phyloP scores from a whole-genome alignment of 1,284 basidiomycete genomes.

The Trametes pubescens region DNA sequence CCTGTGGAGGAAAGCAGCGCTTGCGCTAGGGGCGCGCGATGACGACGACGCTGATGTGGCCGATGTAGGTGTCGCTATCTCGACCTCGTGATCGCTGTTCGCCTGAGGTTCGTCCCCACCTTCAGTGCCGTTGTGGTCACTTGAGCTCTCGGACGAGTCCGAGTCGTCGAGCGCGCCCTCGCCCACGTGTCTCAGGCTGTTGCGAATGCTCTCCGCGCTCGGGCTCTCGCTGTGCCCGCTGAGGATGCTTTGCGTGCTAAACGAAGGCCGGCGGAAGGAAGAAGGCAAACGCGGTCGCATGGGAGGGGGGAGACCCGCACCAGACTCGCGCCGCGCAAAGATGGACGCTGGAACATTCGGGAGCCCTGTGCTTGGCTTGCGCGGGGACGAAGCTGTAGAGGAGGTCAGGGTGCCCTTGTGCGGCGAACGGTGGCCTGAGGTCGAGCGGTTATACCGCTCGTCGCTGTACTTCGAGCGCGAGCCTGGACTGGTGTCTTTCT shows the following conservation, averaged over 20 bases:
- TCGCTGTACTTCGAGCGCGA: constrained; percentile 31
- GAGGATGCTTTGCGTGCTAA: constrained; percentile 37
- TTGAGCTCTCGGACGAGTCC: constrained; percentile 60
- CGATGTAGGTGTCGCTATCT: constrained; percentile 9
- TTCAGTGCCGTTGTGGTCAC: constrained; percentile 36
- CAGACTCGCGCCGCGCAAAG: constrained; percentile 38
- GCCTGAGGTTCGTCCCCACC: constrained; percentile 47
- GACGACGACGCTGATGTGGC: constrained; percentile 8
- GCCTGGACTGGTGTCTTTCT: constrained; percentile 32
- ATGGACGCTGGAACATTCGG: constrained; percentile 50
- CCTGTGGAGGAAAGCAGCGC: constrained; percentile 42
- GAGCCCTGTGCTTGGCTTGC: constrained; percentile 50
- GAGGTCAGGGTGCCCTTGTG: constrained; percentile 48
- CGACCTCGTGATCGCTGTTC: constrained; percentile 23
- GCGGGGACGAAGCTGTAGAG: constrained; percentile 68
- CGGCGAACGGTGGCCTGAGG: constrained; percentile 36
- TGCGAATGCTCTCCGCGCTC: constrained; percentile 27
- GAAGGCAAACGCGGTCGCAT: constrained; percentile 36
- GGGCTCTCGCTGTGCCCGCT: constrained; percentile 36
- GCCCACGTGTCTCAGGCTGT: constrained; percentile 63
- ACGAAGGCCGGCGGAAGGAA: constrained; percentile 37
- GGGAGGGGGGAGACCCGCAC: constrained; percentile 28
- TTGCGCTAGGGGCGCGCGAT: constrained; percentile 36
- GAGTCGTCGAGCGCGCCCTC: constrained; percentile 82
- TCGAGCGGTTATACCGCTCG: constrained; percentile 27